phyloP scores from a whole-genome alignment of 2,329 filamentous ascomycete genomes.

The Trichoderma citrinoviride region DNA sequence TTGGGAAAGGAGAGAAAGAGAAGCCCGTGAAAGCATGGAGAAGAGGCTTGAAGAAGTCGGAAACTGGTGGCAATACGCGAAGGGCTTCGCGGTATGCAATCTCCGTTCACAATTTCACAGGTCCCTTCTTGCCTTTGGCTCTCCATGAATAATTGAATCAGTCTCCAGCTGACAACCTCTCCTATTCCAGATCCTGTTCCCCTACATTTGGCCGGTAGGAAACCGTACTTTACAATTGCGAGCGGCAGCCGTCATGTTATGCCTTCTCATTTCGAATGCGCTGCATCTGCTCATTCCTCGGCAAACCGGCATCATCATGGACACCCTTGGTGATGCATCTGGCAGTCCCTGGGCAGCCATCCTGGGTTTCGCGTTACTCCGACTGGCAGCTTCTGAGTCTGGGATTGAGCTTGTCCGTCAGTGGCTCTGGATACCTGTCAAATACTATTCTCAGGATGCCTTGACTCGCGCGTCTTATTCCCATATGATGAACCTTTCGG shows the following conservation, averaged over 20 bases:
- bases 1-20: slow-evolving; percentile 53
- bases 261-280: slow-evolving; percentile 67
- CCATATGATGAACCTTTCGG: slow-evolving; percentile 59
- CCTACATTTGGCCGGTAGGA: slow-evolving; percentile 73
- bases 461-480: slow-evolving; percentile 56
- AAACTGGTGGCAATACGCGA: slow-evolving; percentile 74
- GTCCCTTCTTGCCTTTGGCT: no score
- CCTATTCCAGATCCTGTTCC: slow-evolving; percentile 63
- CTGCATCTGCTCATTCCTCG: slow-evolving; percentile 77
- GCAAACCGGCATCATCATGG: slow-evolving; percentile 75
- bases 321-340: slow-evolving; percentile 57
- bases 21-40: slow-evolving; percentile 57
- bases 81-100: slow-evolving; percentile 60
- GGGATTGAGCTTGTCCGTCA: slow-evolving; percentile 53
- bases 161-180: background rate
- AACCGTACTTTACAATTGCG: slow-evolving; percentile 65
- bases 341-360: slow-evolving; percentile 53
- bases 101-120: background rate
- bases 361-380: slow-evolving; percentile 49
- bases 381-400: slow-evolving; percentile 53
- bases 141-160: background rate
- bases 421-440: slow-evolving; percentile 58
- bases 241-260: slow-evolving; percentile 63
- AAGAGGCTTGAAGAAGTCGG: slow-evolving; percentile 71
- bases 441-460: slow-evolving; percentile 55